Conservation (phyloP, 768 basidiomycete genomes). For the Suillus lakei region DNA sequence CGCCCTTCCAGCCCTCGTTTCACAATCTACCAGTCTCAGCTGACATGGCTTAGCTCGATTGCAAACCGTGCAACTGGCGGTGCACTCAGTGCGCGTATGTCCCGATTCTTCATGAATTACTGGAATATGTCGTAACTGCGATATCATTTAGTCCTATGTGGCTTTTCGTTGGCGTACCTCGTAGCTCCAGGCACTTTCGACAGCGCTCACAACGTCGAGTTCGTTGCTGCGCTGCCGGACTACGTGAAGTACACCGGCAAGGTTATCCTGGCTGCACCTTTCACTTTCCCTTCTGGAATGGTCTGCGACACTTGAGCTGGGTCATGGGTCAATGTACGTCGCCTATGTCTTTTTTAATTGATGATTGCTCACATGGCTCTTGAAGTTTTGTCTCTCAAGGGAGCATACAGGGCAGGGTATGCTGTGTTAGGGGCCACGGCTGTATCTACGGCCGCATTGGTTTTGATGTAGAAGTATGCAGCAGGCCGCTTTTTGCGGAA, state of each 20-base stretch:
- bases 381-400: slow-evolving; percentile 79
- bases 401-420: slow-evolving; percentile 82
- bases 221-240: too few relatives aligned
- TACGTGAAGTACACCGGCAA: too few relatives aligned
- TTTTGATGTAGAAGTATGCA: slow-evolving; percentile 43
- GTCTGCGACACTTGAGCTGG: slow-evolving; percentile 89
- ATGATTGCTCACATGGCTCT: slow-evolving; percentile 6
- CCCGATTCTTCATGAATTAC: neutral
- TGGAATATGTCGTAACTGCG: slow-evolving; percentile 1
- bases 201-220: too few relatives aligned
- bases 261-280: too few relatives aligned
- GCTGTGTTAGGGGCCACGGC: slow-evolving; percentile 81
- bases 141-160: slow-evolving; percentile 54
- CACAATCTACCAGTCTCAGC: slow-evolving; percentile 94
- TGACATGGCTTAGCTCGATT: slow-evolving; percentile 90
- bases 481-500: neutral
- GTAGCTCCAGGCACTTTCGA: too few relatives aligned
- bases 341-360: slow-evolving; percentile 1
- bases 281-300: slow-evolving; percentile 89
- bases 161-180: too few relatives aligned
- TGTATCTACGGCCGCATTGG: slow-evolving; percentile 71
- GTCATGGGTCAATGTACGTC: slow-evolving; percentile 86
- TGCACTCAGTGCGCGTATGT: slow-evolving; percentile 77
- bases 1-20: slow-evolving; percentile 97
- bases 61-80: slow-evolving; percentile 84